These are phyloP conservation scores for Allantophomopsis cytisporea DNA, from an alignment of 2,329 filamentous ascomycete genomes.

Conservation along the genomic window DNA sequence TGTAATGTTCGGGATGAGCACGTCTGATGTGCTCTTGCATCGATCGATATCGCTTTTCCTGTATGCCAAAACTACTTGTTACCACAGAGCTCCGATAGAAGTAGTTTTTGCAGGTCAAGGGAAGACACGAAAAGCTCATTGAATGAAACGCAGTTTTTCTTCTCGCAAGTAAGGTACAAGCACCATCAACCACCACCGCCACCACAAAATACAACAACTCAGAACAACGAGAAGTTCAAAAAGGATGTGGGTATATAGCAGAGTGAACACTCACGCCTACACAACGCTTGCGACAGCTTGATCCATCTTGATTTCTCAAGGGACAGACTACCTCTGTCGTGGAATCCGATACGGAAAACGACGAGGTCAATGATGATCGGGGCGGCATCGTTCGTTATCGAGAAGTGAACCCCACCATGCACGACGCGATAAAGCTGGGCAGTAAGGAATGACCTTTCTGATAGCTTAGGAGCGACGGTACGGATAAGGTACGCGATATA, in stretches of 20 bases:
- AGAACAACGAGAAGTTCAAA: constrained; percentile 4
- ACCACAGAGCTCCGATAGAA: constrained; percentile 7
- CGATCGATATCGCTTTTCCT: constrained; percentile 94
- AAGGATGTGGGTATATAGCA: constrained; percentile 5
- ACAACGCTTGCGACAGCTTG: constrained; percentile 93
- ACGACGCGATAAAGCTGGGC: constrained; percentile 28
- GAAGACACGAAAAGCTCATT: too few species aligned
- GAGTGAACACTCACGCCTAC: constrained; percentile 68
- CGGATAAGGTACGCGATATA: too few species aligned
- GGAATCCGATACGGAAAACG: constrained; percentile 82
- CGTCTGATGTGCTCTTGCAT: constrained; percentile 99
- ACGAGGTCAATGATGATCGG: constrained; percentile 73
- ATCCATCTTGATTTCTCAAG: constrained; percentile 89
- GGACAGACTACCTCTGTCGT: constrained; percentile 97
- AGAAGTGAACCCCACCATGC: constrained; percentile 42
- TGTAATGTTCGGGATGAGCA: constrained; percentile 93
- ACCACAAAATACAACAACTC: constrained; percentile 2
- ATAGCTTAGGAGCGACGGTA: too few species aligned
- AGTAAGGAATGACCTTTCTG: not conserved
- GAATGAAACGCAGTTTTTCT: constrained; percentile 8
- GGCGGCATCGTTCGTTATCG: constrained; percentile 56
- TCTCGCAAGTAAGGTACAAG: constrained; percentile 1
- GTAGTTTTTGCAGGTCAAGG: too few species aligned
- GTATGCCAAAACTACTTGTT: constrained; percentile 15
- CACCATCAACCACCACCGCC: not conserved